Conservation (phyloP, 164 flowering plant genomes). For the Macadamia integrifolia region DNA sequence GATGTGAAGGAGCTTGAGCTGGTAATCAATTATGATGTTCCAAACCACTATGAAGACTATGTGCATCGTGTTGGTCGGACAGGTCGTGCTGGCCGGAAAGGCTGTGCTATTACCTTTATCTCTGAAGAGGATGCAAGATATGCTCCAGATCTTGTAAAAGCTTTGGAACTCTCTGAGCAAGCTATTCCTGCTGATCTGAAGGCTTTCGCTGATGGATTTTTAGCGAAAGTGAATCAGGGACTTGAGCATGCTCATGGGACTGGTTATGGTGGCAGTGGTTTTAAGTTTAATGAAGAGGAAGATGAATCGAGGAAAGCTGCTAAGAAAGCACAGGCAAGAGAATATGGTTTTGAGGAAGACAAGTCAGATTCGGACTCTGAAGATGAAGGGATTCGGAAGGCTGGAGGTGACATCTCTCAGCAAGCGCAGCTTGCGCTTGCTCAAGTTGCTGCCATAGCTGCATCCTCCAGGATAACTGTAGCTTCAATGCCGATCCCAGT, state of each 20-base stretch:
- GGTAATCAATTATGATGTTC: slow-evolving; percentile 81
- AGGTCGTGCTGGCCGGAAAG: slow-evolving; percentile 90
- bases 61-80: slow-evolving; percentile 98
- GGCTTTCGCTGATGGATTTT: slow-evolving; percentile 87
- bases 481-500: slow-evolving; percentile 32
- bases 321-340: slow-evolving; percentile 96
- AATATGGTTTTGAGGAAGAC: slow-evolving; percentile 94
- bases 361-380: slow-evolving; percentile 95
- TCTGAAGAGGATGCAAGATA: slow-evolving; percentile 84
- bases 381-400: slow-evolving; percentile 85
- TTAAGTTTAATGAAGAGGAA: slow-evolving; percentile 93
- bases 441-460: slow-evolving; percentile 66
- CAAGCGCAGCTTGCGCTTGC: slow-evolving; percentile 56
- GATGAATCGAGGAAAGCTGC: slow-evolving; percentile 94
- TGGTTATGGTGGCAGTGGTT: slow-evolving; percentile 98
- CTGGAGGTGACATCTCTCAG: slow-evolving; percentile 71
- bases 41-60: slow-evolving; percentile 95
- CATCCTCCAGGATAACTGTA: slow-evolving; percentile 48
- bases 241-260: slow-evolving; percentile 92
- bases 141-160: slow-evolving; percentile 91
- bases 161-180: slow-evolving; percentile 89
- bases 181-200: slow-evolving; percentile 83
- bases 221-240: slow-evolving; percentile 89
- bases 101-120: slow-evolving; percentile 87
- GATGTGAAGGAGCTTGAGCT: slow-evolving; percentile 96